These are phyloP conservation scores for Nannochloris sp. DNA, from an alignment of 139 green algal species.

Conservation along the genomic window DNA sequence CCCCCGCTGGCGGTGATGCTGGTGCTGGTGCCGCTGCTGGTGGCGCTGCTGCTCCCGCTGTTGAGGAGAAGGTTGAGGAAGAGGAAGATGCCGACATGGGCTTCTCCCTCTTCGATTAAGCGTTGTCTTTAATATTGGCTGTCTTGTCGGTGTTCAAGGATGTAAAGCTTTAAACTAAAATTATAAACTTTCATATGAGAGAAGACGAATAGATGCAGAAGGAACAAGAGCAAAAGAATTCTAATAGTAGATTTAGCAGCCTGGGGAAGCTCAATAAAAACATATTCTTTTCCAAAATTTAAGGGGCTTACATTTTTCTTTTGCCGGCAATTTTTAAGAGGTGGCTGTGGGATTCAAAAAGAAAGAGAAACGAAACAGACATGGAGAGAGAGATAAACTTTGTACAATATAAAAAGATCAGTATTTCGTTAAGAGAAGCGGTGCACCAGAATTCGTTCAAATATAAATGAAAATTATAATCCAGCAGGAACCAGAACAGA, in stretches of 20 bases:
- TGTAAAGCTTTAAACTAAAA: neutral
- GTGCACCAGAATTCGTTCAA: no score
- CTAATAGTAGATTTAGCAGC: neutral
- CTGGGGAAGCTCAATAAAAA: neutral
- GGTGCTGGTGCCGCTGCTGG: conserved; percentile 47
- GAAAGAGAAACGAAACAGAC: no score
- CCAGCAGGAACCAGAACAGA: no score
- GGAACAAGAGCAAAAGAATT: neutral
- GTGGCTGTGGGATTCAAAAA: no score
- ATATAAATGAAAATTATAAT: no score
- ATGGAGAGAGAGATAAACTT: no score
- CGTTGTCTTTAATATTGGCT: neutral
- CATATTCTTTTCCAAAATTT: neutral
- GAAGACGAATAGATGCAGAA: neutral
- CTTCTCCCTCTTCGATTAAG: conserved; percentile 78
- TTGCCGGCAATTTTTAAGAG: no score
- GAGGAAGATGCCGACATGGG: conserved; percentile 87
- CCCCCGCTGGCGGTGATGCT: conserved; percentile 44
- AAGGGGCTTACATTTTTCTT: no score
- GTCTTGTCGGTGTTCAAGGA: neutral
- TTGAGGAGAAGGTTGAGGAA: conserved; percentile 77
- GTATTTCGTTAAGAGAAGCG: no score
- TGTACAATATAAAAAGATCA: no score
- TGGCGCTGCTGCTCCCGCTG: conserved; percentile 59
- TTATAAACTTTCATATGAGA: neutral